phyloP scores from a whole-genome alignment of 202 grass and related monocot genomes.

The Musa balbisiana region DNA sequence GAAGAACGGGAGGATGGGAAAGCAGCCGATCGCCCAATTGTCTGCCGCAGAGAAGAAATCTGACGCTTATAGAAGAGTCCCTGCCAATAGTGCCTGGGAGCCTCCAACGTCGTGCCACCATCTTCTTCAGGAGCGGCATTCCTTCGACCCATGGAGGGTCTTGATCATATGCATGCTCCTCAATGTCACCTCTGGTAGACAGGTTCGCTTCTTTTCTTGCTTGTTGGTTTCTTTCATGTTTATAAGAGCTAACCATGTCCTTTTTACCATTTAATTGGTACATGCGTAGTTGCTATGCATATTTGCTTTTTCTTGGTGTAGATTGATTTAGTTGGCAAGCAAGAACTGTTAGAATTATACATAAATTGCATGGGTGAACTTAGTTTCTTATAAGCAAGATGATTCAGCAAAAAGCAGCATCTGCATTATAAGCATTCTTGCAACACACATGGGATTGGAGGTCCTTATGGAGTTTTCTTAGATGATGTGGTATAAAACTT shows the following conservation, averaged over 20 bases:
- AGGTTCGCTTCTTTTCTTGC: slow-evolving; percentile 30
- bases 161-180: slow-evolving; percentile 66
- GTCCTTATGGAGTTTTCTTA: too few species aligned
- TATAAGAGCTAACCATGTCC: not conserved
- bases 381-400: not conserved
- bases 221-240: not conserved
- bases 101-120: slow-evolving; percentile 38
- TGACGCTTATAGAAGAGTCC: slow-evolving; percentile 37
- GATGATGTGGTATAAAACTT: too few species aligned
- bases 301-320: not conserved
- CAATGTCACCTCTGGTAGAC: slow-evolving; percentile 42
- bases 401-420: too few species aligned
- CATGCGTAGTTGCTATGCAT: too few species aligned
- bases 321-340: not conserved
- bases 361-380: too few species aligned
- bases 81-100: slow-evolving; percentile 24
- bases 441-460: too few species aligned
- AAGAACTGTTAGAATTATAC: too few species aligned
- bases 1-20: not conserved
- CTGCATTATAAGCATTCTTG: too few species aligned
- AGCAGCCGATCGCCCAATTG: slow-evolving; percentile 12
- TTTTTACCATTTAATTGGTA: not conserved
- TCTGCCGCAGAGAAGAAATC: slow-evolving; percentile 32
- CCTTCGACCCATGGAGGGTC: slow-evolving; percentile 75
- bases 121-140: slow-evolving; percentile 59